Evolutionary conservation across 2,329 filamentous ascomycete genomes (phyloP).

Genomic region (Penicillium sp.): DNA sequence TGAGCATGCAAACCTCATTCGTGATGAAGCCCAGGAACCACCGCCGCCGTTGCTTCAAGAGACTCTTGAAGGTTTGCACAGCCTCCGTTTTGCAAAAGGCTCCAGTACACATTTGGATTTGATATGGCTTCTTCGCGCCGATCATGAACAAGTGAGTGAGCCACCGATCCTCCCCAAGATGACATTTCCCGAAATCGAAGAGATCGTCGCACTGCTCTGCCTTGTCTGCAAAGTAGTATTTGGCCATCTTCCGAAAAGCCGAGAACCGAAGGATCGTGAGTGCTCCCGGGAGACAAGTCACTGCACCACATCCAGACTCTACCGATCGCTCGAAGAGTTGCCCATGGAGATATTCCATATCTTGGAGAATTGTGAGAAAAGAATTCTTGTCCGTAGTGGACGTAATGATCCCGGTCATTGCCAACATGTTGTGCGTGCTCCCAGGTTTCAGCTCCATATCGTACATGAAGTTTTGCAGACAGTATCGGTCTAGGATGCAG

Average conservation of each 20-base stretch:
- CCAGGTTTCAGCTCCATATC: constrained; percentile 98
- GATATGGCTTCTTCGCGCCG: constrained; percentile 85
- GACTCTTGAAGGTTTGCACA: constrained; percentile 79
- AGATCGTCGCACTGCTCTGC: constrained; percentile 93
- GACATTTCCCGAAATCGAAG: constrained; percentile 95
- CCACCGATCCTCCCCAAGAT: constrained; percentile 94
- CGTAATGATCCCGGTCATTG: constrained; percentile 97
- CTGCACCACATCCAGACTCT: constrained; percentile 89
- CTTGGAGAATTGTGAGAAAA: constrained; percentile 87
- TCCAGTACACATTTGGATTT: constrained; percentile 96
- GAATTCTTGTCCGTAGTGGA: constrained; percentile 87
- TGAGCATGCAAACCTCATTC: constrained; percentile 98
- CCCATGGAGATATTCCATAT: constrained; percentile 98
- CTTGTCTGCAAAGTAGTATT: constrained; percentile 97
- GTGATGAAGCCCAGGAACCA: constrained; percentile 99
- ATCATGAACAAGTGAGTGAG: constrained; percentile 99
- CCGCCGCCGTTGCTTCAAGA: constrained; percentile 90
- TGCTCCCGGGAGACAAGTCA: constrained; percentile 94
- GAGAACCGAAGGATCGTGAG: constrained; percentile 94
- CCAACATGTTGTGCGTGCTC: constrained; percentile 88
- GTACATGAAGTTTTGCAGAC: constrained; percentile 96
- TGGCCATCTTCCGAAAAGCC: constrained; percentile 93
- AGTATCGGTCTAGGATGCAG: constrained; percentile 87
- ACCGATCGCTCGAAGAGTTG: constrained; percentile 95
- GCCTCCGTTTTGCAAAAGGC: constrained; percentile 99